Percentiles rank a stretch among this genome's conserved stretches.
Evolutionary conservation across 1,284 basidiomycete species (phyloP).

Genomic region (Microbotryum scabiosae): DNA sequence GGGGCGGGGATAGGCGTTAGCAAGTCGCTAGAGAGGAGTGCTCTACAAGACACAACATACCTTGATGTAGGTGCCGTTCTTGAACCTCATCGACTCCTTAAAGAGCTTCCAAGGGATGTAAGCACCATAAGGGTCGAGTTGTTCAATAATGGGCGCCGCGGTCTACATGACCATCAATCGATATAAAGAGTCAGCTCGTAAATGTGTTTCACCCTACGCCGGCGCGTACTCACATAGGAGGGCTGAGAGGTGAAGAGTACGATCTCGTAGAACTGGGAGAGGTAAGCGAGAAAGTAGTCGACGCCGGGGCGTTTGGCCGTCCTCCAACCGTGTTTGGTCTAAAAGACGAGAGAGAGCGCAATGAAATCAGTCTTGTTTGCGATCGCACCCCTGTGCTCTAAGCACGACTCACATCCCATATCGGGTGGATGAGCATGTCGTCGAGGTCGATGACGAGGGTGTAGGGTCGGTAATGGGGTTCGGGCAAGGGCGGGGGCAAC

Average conservation of each 20-base stretch:
- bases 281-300: constrained; percentile 93
- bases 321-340: constrained; percentile 43
- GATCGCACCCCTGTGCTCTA: too few species aligned
- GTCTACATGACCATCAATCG: constrained; percentile 56
- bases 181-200: not conserved
- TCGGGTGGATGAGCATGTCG: constrained; percentile 80
- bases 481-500: constrained; percentile 76
- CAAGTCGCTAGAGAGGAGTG: not conserved
- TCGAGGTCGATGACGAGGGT: constrained; percentile 88
- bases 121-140: constrained; percentile 87
- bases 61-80: constrained; percentile 73
- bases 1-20: not conserved
- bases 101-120: constrained; percentile 83
- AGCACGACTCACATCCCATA: constrained; percentile 72
- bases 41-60: constrained; percentile 40
- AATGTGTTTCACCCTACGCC: too few species aligned
- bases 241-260: constrained; percentile 92
- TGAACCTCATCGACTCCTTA: constrained; percentile 75
- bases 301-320: constrained; percentile 70
- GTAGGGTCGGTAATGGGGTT: constrained; percentile 79
- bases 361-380: not conserved
- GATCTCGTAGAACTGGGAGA: constrained; percentile 96
- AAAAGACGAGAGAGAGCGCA: not conserved
- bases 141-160: constrained; percentile 79
- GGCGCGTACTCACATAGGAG: constrained; percentile 58